Evolutionary conservation across 75 land plant species (phyloP).

Genomic region (Picea glauca): DNA sequence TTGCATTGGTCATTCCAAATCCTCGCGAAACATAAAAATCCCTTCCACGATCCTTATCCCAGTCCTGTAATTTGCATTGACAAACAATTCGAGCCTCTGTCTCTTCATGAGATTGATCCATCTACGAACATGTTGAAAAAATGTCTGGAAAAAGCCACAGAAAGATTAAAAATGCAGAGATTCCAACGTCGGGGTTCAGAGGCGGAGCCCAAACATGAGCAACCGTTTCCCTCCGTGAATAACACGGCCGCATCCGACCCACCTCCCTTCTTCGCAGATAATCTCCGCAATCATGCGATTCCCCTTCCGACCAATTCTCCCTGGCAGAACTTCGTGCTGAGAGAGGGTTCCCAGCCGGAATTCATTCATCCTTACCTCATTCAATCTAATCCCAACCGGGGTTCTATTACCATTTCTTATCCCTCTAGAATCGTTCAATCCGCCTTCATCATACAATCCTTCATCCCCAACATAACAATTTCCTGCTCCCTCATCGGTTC

Average conservation of each 20-base stretch:
- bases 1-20: too few species aligned
- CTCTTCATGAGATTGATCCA: too few species aligned
- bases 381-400: constrained; percentile 45
- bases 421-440: constrained; percentile 40
- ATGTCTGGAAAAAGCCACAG: too few species aligned
- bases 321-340: constrained; percentile 84
- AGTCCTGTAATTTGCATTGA: too few species aligned
- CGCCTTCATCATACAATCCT: constrained; percentile 52
- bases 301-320: constrained; percentile 87
- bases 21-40: too few species aligned
- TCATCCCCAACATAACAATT: constrained; percentile 40
- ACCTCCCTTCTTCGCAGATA: constrained; percentile 13
- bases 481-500: neutral
- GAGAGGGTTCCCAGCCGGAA: constrained; percentile 73
- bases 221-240: constrained; percentile 8
- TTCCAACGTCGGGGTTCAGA: too few species aligned
- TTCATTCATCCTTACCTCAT: constrained; percentile 75
- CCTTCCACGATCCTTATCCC: too few species aligned
- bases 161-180: too few species aligned
- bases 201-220: too few species aligned
- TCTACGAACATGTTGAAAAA: too few species aligned
- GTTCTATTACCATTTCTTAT: constrained; percentile 57
- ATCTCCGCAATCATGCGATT: neutral
- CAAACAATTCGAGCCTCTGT: too few species aligned
- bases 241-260: constrained; percentile 15